phyloP scores from a whole-genome alignment of 2,329 filamentous ascomycete species.

The Epicoccum nigrum region DNA sequence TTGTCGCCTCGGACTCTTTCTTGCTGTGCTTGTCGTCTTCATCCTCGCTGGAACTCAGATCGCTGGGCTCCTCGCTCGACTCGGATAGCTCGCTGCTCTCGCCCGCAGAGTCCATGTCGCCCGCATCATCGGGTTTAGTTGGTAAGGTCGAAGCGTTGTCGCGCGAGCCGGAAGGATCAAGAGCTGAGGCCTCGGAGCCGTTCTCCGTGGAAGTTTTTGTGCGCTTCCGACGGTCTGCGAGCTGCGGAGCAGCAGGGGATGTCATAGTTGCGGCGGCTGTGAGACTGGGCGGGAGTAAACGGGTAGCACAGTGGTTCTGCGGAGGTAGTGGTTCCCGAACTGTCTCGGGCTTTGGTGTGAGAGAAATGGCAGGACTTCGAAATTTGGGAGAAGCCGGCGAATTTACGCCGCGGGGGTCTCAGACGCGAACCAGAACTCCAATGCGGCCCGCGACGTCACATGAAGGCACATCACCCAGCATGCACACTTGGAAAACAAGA shows the following conservation, averaged over 20 bases:
- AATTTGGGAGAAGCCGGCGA: conserved; percentile 21
- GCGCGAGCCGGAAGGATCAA: conserved; percentile 23
- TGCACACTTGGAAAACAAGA: neutral
- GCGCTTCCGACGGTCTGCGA: conserved; percentile 33
- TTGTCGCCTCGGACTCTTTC: conserved; percentile 1
- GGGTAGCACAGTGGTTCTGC: conserved; percentile 12
- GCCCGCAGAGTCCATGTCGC: conserved; percentile 29
- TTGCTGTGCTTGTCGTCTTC: conserved; percentile 28
- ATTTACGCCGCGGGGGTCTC: conserved; percentile 16
- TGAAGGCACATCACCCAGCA: neutral
- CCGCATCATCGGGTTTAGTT: conserved; percentile 25
- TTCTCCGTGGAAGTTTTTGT: conserved; percentile 28
- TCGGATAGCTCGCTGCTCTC: conserved; percentile 41
- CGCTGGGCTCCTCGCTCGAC: conserved; percentile 48
- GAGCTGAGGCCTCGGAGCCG: conserved; percentile 30
- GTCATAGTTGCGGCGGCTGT: conserved; percentile 20
- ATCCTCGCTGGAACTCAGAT: conserved; percentile 41
- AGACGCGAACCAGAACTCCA: conserved; percentile 15
- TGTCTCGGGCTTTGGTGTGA: conserved; percentile 17
- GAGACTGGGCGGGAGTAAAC: neutral
- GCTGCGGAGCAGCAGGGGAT: conserved; percentile 9
- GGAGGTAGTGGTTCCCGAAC: conserved; percentile 14
- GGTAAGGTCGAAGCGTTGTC: conserved; percentile 25
- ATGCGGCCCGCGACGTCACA: conserved; percentile 14
- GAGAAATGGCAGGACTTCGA: conserved; percentile 13